Base-by-base conservation (phyloP, 1,139 yeast species). In the Yamadazyma dendronema region DNA sequence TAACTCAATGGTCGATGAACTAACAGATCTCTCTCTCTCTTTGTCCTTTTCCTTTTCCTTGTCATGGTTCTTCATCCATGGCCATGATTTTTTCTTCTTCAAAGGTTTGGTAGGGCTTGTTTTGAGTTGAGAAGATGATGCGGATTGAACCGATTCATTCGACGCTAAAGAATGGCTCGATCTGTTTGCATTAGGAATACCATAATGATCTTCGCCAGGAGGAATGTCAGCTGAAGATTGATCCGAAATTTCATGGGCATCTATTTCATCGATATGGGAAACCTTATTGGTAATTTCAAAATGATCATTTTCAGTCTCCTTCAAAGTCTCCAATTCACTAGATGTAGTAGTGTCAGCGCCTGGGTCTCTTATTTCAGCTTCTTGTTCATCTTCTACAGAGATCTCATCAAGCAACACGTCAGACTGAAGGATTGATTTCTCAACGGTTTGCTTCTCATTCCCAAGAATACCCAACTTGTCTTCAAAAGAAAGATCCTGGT, bases 401-500 rank as follows among this genome's bases (percentile, higher is more conserved):
- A 24, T 9, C 9, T 26, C 17, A 26, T 26, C 29, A 6, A 26
- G 29, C 29, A 26, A 26, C 8, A 8, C 14, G 4, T 14, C 29
- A 14, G 30, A 14, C 23, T 21, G n/a, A n/a, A n/a, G n/a, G n/a
- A n/a, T n/a, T n/a, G n/a, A n/a, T n/a, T n/a, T n/a, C n/a, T n/a
- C n/a, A n/a, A 25, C 7, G 12, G 7, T 12, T 7, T 34, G 17
- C n/a, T 33, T 36, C 4, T 19, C 37, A 2, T 31, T 31, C 4
- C 50, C 44, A 35, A 65, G 72, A 26, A 69, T 60, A 1, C 73
- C 74, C 30, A 69, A 52, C 6, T 67, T 52, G 38, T 69, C 75
- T 35, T 68, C 74, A 42, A 61, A 64, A 35, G 69, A 62, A 29
- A 70, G 52, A 39, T 70, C 74, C 39, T 66, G 73, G 34, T 59